phyloP scores from a whole-genome alignment of 176 grass and related monocot species.

The Aechmea fasciata region DNA sequence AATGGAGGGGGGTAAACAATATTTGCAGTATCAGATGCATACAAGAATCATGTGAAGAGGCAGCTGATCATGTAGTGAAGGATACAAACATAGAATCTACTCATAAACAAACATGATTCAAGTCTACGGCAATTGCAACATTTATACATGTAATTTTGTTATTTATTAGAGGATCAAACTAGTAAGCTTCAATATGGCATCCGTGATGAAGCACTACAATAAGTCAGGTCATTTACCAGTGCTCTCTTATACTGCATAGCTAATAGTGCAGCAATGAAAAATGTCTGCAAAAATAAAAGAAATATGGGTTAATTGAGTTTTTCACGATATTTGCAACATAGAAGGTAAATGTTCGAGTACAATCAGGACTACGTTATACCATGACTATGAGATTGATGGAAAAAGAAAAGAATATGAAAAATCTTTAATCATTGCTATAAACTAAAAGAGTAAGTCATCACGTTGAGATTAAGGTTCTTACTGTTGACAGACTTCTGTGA shows the following conservation, averaged over 20 bases:
- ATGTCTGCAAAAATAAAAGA: conserved; percentile 57
- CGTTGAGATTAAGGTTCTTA: no score
- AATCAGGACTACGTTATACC: not conserved
- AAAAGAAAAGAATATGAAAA: no score
- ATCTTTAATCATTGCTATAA: not conserved
- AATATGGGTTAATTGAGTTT: not conserved
- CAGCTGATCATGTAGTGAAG: not conserved
- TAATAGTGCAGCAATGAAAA: conserved; percentile 88
- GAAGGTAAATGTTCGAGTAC: not conserved
- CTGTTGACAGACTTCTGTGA: no score
- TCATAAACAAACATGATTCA: not conserved
- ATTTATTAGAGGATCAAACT: not conserved
- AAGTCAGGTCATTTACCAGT: conserved; percentile 34
- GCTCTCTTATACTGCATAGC: conserved; percentile 95
- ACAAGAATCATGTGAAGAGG: not conserved
- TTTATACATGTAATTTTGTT: not conserved
- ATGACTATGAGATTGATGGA: no score
- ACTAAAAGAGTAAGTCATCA: no score
- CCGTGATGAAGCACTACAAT: not conserved
- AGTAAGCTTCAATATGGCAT: no score
- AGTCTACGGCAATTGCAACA: not conserved
- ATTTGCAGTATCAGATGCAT: not conserved
- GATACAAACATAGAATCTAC: no score
- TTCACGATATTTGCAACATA: not conserved
- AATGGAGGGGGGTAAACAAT: not conserved